phyloP scores from a whole-genome alignment of 2,329 filamentous ascomycete species.

The Hyphodiscus sp. region DNA sequence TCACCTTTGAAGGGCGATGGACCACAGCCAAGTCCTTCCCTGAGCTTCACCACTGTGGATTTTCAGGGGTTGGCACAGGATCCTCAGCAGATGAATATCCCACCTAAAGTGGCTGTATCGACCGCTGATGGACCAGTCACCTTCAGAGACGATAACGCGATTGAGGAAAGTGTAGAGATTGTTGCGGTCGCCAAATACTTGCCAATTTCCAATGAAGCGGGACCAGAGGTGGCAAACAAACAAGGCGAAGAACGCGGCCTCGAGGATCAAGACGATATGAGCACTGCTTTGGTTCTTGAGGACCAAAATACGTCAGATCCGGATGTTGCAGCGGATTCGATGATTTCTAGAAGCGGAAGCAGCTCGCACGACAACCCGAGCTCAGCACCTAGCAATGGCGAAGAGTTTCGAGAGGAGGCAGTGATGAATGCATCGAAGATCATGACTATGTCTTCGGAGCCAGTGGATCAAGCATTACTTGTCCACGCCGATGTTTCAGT shows the following conservation, averaged over 20 bases:
- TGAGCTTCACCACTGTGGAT: conserved; percentile 9
- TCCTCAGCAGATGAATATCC: background rate
- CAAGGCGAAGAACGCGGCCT: background rate
- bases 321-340: conserved; percentile 6
- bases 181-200: background rate
- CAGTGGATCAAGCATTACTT: background rate
- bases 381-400: background rate
- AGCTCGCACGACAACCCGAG: background rate
- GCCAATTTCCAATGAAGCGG: background rate
- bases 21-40: background rate
- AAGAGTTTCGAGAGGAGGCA: conserved; percentile 3
- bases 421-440: background rate
- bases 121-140: background rate
- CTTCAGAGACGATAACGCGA: background rate
- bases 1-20: background rate
- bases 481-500: background rate
- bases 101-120: background rate
- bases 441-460: background rate
- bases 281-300: background rate
- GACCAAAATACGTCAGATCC: background rate
- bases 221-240: background rate
- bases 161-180: background rate
- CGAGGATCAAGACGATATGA: background rate
- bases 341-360: background rate
- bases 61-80: conserved; percentile 7